phyloP scores from a whole-genome alignment of 768 basidiomycete species.

The Termitomyces titanicus region DNA sequence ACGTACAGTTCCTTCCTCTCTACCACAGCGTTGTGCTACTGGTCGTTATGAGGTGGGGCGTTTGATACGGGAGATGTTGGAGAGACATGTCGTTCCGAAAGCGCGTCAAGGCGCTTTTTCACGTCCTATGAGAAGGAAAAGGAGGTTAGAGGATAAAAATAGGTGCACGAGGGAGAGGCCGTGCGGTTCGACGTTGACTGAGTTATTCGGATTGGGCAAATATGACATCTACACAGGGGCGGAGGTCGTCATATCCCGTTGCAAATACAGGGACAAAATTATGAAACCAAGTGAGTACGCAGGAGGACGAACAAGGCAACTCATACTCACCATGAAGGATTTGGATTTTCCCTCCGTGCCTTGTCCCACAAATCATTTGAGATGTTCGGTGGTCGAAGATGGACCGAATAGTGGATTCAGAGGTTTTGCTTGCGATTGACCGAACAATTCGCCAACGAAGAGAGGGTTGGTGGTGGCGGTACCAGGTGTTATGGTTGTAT shows the following conservation, averaged over 20 bases:
- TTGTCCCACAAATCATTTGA: conserved; percentile 78
- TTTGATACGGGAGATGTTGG: conserved; percentile 64
- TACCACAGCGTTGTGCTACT: conserved; percentile 61
- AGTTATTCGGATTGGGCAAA: conserved; percentile 61
- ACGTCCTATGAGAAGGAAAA: conserved; percentile 44
- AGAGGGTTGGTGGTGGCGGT: conserved; percentile 18
- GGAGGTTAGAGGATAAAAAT: conserved; percentile 1
- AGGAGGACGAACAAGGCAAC: not conserved
- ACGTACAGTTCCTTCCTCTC: too few species aligned
- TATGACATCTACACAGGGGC: conserved; percentile 76
- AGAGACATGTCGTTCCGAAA: conserved; percentile 61
- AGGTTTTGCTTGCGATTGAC: conserved; percentile 22
- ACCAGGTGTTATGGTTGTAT: conserved; percentile 23
- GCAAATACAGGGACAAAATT: conserved; percentile 82
- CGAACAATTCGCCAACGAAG: conserved; percentile 19
- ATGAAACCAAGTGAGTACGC: not conserved
- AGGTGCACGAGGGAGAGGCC: not conserved
- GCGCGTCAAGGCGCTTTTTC: conserved; percentile 54
- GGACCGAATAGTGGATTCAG: conserved; percentile 24
- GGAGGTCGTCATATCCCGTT: conserved; percentile 77
- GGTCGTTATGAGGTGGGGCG: conserved; percentile 61
- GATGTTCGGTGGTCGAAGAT: conserved; percentile 54
- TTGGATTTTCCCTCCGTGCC: conserved; percentile 78
- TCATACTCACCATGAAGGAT: conserved; percentile 62
- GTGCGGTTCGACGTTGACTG: conserved; percentile 59